These are phyloP conservation scores for Candida silvatica DNA, from an alignment of 805 yeast genomes.

Conservation along the genomic window DNA sequence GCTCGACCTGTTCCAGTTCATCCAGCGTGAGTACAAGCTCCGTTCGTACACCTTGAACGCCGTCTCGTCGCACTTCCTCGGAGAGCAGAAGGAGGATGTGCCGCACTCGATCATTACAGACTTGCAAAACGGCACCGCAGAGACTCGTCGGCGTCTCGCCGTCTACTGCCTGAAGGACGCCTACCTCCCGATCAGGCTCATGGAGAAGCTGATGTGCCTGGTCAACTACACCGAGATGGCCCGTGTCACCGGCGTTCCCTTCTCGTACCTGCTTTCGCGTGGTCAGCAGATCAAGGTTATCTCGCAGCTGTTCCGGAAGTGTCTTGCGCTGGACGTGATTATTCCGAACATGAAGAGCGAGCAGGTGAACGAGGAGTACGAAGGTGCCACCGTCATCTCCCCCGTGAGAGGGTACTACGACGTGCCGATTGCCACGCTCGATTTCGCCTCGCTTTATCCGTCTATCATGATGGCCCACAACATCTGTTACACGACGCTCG, in stretches of 20 bases:
- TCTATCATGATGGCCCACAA: conserved; percentile 99
- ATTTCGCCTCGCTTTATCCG: conserved; percentile 95
- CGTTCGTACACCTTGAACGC: conserved; percentile 93
- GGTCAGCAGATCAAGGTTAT: conserved; percentile 98
- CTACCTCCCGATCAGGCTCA: conserved; percentile 74
- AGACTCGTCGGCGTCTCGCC: conserved; percentile 90
- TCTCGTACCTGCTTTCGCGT: conserved; percentile 76
- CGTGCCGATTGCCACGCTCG: conserved; percentile 95
- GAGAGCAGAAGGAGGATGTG: conserved; percentile 97
- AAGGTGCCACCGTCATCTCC: conserved; percentile 98
- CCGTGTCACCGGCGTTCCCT: conserved; percentile 98
- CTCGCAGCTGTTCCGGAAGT: conserved; percentile 90
- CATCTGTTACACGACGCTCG: conserved; percentile 85
- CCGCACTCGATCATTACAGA: conserved; percentile 96
- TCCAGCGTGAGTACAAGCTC: conserved; percentile 90
- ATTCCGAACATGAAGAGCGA: conserved; percentile 83
- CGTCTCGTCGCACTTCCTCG: conserved; percentile 87
- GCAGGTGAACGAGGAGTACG: conserved; percentile 86
- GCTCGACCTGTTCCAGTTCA: conserved; percentile 82
- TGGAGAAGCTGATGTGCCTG: conserved; percentile 92
- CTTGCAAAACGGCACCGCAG: conserved; percentile 84
- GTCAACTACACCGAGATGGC: conserved; percentile 99
- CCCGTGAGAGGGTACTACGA: conserved; percentile 94
- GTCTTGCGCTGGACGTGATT: conserved; percentile 76
- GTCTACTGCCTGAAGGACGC: conserved; percentile 98